Conservation (phyloP, 2,329 filamentous ascomycete species). For the Thielaviopsis musarum region DNA sequence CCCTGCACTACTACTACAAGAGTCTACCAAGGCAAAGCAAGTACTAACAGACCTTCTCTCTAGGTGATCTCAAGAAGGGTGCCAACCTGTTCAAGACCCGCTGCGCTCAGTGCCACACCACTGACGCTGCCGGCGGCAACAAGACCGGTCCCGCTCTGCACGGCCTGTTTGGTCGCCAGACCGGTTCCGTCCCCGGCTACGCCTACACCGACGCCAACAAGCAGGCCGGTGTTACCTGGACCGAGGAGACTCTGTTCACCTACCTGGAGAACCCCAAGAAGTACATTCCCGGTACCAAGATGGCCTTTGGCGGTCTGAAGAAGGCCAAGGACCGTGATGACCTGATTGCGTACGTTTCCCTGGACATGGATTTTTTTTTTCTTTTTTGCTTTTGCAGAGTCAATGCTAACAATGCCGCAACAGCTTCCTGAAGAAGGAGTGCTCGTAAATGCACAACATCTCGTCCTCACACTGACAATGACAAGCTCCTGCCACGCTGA, state of each 20-base stretch:
- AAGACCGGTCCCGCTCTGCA: slow-evolving; percentile 95
- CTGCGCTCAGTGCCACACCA: slow-evolving; percentile 96
- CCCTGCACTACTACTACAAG: neutral
- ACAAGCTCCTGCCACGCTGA: neutral
- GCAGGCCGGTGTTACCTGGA: slow-evolving; percentile 81
- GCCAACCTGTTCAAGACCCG: slow-evolving; percentile 98
- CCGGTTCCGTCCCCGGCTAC: slow-evolving; percentile 79
- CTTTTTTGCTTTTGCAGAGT: neutral
- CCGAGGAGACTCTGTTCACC: slow-evolving; percentile 72
- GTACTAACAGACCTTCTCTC: neutral
- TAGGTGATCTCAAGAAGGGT: slow-evolving; percentile 91
- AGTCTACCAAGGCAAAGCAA: neutral
- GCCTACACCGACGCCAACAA: slow-evolving; percentile 99
- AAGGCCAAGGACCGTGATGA: slow-evolving; percentile 99
- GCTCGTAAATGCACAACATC: slow-evolving; percentile 3
- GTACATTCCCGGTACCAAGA: slow-evolving; percentile 99
- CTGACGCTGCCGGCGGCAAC: slow-evolving; percentile 80
- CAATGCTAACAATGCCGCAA: slow-evolving; percentile 15
- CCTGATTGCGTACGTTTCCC: slow-evolving; percentile 72
- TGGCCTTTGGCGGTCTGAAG: slow-evolving; percentile 99
- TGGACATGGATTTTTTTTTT: too few species aligned
- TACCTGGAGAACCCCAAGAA: slow-evolving; percentile 99
- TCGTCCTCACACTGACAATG: neutral
- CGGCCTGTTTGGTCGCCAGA: slow-evolving; percentile 95
- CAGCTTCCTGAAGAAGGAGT: slow-evolving; percentile 12